Percentiles rank a stretch among this genome's conserved stretches.
Evolutionary conservation across 2,329 filamentous ascomycete genomes (phyloP).

Genomic region (Fusarium floridanum): DNA sequence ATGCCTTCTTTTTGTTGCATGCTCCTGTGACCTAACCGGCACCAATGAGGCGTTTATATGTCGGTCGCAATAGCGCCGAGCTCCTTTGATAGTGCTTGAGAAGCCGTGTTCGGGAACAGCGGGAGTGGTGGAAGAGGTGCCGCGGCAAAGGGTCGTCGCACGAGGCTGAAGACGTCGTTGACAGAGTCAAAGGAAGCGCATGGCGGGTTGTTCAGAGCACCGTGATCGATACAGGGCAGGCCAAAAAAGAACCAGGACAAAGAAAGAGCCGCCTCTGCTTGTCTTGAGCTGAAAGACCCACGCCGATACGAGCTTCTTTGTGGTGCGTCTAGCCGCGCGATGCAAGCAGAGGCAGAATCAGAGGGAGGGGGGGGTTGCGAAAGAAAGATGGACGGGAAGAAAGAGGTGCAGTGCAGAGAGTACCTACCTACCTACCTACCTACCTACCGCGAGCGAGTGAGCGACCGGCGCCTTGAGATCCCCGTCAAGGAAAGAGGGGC

Average conservation of each 20-base stretch:
- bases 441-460: conserved; percentile 1
- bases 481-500: conserved; percentile 40
- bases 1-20: conserved; percentile 26
- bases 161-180: conserved; percentile 41
- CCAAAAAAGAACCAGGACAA: not conserved
- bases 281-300: conserved; percentile 22
- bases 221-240: not conserved
- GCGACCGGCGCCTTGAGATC: conserved; percentile 21
- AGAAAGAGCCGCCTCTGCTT: conserved; percentile 21
- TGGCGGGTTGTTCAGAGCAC: conserved; percentile 31
- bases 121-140: conserved; percentile 24
- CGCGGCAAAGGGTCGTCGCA: conserved; percentile 27
- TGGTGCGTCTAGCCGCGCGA: conserved; percentile 11
- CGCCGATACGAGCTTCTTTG: conserved; percentile 19
- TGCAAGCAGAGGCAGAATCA: conserved; percentile 6
- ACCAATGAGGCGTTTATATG: conserved; percentile 26
- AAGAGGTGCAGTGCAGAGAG: not conserved
- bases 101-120: conserved; percentile 16
- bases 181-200: conserved; percentile 48
- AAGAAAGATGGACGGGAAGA: not conserved
- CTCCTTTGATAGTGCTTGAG: conserved; percentile 24
- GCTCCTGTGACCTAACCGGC: conserved; percentile 36
- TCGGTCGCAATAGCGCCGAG: conserved; percentile 8
- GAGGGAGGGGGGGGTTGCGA: conserved; percentile 17
- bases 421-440: not conserved